phyloP scores from a whole-genome alignment of 179 eudicot species.

The Beta macrorhiza region DNA sequence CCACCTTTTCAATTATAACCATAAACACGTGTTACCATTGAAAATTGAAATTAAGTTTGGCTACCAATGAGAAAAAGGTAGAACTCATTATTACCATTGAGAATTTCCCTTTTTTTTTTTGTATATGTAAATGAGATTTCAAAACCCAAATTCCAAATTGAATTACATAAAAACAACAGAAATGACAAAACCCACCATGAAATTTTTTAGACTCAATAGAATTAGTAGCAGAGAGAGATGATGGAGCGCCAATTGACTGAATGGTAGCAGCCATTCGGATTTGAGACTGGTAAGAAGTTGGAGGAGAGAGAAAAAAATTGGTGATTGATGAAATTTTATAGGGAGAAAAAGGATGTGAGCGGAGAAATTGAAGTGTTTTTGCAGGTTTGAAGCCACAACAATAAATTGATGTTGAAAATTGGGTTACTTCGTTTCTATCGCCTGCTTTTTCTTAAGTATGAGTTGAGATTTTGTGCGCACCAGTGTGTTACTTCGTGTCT shows the following conservation, averaged over 20 bases:
- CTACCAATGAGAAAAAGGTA: no score
- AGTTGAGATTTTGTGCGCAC: no score
- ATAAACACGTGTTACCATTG: no score
- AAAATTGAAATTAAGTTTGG: no score
- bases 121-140: neutral
- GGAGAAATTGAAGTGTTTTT: constrained; percentile 33
- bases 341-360: constrained; percentile 28
- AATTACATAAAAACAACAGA: neutral
- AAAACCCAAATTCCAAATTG: neutral
- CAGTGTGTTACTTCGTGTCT: no score
- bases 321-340: neutral
- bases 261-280: constrained; percentile 42
- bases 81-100: no score
- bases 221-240: constrained; percentile 36
- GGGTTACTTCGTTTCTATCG: neutral
- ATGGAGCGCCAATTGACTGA: constrained; percentile 44
- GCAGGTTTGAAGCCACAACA: neutral
- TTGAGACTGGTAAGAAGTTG: neutral
- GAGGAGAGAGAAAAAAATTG: neutral
- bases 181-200: constrained; percentile 24
- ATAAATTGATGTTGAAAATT: no score
- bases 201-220: constrained; percentile 35
- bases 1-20: no score
- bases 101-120: no score
- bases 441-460: neutral